Evolutionary conservation across 345 rosid genomes (phyloP).

Genomic region (Hibiscus tridactylites): DNA sequence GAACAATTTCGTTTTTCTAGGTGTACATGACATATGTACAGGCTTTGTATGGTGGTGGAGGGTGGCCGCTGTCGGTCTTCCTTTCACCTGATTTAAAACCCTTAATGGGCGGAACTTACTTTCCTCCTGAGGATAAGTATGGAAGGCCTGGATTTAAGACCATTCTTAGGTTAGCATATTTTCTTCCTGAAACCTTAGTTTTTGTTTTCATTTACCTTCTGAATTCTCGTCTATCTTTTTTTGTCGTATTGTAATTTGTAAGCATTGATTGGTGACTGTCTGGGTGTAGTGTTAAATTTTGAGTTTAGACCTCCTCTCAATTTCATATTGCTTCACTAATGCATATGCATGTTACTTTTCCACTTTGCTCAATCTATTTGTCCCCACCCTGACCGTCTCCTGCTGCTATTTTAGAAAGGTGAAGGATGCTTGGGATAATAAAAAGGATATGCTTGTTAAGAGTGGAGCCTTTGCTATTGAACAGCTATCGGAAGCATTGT

Average conservation of each 20-base stretch:
- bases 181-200: neutral
- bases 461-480: conserved; percentile 79
- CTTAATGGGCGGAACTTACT: conserved; percentile 94
- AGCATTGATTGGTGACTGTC: neutral
- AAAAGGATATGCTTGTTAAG: conserved; percentile 58
- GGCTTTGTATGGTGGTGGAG: conserved; percentile 83
- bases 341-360: neutral
- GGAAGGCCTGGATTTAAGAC: conserved; percentile 95
- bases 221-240: neutral
- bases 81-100: conserved; percentile 95
- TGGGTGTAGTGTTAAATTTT: neutral
- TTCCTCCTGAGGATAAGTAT: conserved; percentile 79
- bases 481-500: conserved; percentile 78
- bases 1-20: conserved; percentile 25
- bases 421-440: conserved; percentile 72
- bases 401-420: conserved; percentile 51
- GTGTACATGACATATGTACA: conserved; percentile 94
- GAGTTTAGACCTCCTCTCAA: neutral
- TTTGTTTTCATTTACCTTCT: neutral
- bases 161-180: conserved; percentile 42
- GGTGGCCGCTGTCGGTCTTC: conserved; percentile 89
- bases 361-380: neutral
- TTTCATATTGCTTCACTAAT: neutral
- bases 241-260: neutral
- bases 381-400: neutral